Evolutionary conservation across 2,329 filamentous ascomycete genomes (phyloP).

Genomic region (Neonectria coccinea): DNA sequence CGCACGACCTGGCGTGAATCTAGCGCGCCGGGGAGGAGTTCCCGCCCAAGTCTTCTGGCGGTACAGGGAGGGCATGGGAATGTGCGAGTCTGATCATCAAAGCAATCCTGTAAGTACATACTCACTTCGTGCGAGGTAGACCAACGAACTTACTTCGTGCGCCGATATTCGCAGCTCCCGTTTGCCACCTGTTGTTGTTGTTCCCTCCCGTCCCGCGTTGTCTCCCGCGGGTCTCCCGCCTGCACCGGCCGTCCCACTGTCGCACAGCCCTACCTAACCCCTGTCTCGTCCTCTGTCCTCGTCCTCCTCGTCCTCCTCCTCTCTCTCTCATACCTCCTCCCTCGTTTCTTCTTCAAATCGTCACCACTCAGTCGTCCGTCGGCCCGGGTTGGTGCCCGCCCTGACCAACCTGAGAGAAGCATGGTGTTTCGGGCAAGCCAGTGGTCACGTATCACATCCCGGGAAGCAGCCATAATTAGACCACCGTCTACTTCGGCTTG

Average conservation of each 20-base stretch:
- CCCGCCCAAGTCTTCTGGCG: background rate
- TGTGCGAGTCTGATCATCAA: background rate
- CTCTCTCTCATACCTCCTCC: background rate
- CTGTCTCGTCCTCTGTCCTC: background rate
- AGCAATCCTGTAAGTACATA: too few species aligned
- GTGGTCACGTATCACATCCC: slow-evolving; percentile 10
- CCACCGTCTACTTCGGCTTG: background rate
- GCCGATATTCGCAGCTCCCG: background rate
- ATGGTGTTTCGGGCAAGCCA: slow-evolving; percentile 19
- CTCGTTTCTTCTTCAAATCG: background rate
- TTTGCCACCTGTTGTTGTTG: background rate
- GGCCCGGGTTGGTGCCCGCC: background rate
- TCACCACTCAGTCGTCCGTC: background rate
- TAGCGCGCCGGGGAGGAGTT: slow-evolving; percentile 29
- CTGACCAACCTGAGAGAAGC: slow-evolving; percentile 6
- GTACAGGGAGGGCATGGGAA: background rate
- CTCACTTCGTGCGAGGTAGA: too few species aligned
- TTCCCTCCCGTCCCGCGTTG: background rate
- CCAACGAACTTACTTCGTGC: background rate
- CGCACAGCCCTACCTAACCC: slow-evolving; percentile 8
- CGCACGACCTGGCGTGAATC: slow-evolving; percentile 26
- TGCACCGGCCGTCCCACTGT: slow-evolving; percentile 17
- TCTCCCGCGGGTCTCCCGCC: background rate
- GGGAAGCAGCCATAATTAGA: background rate
- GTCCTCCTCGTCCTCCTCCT: background rate